These are phyloP conservation scores for Tulasnella sp. DNA, from an alignment of 768 basidiomycete species.

Conservation along the genomic window DNA sequence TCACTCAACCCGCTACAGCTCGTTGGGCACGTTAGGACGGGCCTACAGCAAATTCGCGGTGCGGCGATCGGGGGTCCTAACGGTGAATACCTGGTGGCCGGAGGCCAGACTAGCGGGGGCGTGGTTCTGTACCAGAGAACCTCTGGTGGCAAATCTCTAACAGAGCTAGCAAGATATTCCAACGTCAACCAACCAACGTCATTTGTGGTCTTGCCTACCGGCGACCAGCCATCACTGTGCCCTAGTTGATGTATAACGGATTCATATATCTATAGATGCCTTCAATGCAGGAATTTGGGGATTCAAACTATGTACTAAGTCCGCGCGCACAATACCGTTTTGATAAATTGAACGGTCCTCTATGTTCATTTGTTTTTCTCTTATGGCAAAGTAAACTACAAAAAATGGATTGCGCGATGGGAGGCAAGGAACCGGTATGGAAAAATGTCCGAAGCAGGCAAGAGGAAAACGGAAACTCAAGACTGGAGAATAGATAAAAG, in stretches of 20 bases:
- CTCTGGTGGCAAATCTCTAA: background rate
- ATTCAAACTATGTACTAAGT: background rate
- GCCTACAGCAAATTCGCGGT: constrained; percentile 23
- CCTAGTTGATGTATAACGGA: background rate
- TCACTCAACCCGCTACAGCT: constrained; percentile 17
- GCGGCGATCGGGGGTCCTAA: constrained; percentile 20
- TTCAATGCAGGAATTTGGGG: no score
- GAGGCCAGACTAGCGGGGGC: constrained; percentile 22
- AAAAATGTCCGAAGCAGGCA: constrained; percentile 2
- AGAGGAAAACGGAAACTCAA: background rate
- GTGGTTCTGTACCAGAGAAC: constrained; percentile 21
- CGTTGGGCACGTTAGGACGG: constrained; percentile 23
- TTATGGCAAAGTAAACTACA: constrained; percentile 1
- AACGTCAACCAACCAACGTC: constrained; percentile 4
- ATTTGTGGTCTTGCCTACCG: background rate
- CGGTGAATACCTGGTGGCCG: constrained; percentile 23
- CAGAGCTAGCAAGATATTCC: constrained; percentile 14
- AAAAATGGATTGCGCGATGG: background rate
- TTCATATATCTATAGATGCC: background rate
- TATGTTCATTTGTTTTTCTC: background rate
- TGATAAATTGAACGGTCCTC: background rate
- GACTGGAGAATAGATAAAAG: background rate
- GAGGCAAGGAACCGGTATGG: background rate
- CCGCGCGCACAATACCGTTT: background rate
- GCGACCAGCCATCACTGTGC: background rate